Percentiles rank a stretch among this genome's conserved stretches.
Conservation (phyloP, 768 basidiomycete genomes). For the Pisolithus sp. region DNA sequence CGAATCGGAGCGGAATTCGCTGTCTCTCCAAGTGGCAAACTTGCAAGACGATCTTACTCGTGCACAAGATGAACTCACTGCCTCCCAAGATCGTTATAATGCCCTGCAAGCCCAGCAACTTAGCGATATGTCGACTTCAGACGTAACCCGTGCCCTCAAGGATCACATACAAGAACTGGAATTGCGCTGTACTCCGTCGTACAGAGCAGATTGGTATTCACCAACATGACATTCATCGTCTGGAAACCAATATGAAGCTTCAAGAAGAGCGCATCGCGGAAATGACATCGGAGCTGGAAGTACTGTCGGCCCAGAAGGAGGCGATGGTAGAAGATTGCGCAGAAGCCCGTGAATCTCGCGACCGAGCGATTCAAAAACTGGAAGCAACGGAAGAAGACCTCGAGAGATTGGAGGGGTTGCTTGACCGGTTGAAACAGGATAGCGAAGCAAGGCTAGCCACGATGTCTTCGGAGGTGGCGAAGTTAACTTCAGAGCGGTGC, state of each 20-base stretch:
- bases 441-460: constrained; percentile 31
- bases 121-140: constrained; percentile 51
- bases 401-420: constrained; percentile 36
- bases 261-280: constrained; percentile 71
- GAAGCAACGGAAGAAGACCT: constrained; percentile 61
- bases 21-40: constrained; percentile 58
- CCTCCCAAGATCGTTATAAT: constrained; percentile 56
- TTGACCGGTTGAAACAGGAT: constrained; percentile 15
- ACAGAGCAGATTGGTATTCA: constrained; percentile 74
- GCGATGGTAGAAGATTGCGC: constrained; percentile 85
- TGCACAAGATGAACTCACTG: constrained; percentile 47
- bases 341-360: constrained; percentile 66
- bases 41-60: constrained; percentile 50
- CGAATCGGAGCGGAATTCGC: constrained; percentile 61
- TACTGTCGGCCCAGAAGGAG: constrained; percentile 57
- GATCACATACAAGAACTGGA: constrained; percentile 68
- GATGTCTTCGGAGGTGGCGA: constrained; percentile 34
- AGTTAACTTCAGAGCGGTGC: constrained; percentile 30
- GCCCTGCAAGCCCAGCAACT: constrained; percentile 62
- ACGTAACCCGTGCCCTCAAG: constrained; percentile 49
- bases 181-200: constrained; percentile 50
- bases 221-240: constrained; percentile 70
- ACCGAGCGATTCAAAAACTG: constrained; percentile 48
- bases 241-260: constrained; percentile 68
- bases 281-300: constrained; percentile 65